Evolutionary conservation across 1,139 yeast genomes (phyloP).

Genomic region (Scheffersomyces quercinus): DNA sequence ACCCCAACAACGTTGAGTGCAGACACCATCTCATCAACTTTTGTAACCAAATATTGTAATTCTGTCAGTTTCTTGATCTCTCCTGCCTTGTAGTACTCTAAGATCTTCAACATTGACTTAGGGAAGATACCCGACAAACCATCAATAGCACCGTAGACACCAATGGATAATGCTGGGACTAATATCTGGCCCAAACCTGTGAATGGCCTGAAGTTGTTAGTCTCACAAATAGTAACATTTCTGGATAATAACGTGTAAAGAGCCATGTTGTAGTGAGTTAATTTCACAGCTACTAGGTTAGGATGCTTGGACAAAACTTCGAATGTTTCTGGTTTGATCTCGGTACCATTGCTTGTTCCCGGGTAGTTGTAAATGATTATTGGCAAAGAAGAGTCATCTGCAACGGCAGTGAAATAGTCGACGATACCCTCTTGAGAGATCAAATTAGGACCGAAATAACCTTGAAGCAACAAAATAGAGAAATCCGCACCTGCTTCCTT

Average conservation of each 20-base stretch:
- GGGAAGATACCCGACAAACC: slow-evolving; percentile 48
- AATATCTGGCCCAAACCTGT: slow-evolving; percentile 52
- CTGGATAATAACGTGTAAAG: slow-evolving; percentile 39
- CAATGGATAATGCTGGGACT: slow-evolving; percentile 44
- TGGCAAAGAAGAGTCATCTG: slow-evolving; percentile 32
- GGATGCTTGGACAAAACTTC: slow-evolving; percentile 30
- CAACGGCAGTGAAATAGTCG: slow-evolving; percentile 32
- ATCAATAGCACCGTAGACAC: slow-evolving; percentile 47
- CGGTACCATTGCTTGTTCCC: slow-evolving; percentile 40
- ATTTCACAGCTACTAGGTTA: slow-evolving; percentile 40
- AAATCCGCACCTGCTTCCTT: slow-evolving; percentile 37
- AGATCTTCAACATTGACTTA: slow-evolving; percentile 37
- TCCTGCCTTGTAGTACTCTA: slow-evolving; percentile 25
- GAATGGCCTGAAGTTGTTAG: slow-evolving; percentile 38
- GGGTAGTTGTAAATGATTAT: slow-evolving; percentile 39
- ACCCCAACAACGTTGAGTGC: slow-evolving; percentile 47
- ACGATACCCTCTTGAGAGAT: slow-evolving; percentile 35
- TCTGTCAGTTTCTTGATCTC: slow-evolving; percentile 39
- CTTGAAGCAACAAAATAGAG: slow-evolving; percentile 31
- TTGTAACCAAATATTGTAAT: slow-evolving; percentile 38
- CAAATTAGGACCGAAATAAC: slow-evolving; percentile 31
- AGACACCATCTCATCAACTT: slow-evolving; percentile 41
- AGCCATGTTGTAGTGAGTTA: slow-evolving; percentile 31
- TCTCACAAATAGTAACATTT: slow-evolving; percentile 26
- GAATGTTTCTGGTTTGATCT: slow-evolving; percentile 35